phyloP scores from a whole-genome alignment of 805 yeast species.

The Barnettozyma sp. region DNA sequence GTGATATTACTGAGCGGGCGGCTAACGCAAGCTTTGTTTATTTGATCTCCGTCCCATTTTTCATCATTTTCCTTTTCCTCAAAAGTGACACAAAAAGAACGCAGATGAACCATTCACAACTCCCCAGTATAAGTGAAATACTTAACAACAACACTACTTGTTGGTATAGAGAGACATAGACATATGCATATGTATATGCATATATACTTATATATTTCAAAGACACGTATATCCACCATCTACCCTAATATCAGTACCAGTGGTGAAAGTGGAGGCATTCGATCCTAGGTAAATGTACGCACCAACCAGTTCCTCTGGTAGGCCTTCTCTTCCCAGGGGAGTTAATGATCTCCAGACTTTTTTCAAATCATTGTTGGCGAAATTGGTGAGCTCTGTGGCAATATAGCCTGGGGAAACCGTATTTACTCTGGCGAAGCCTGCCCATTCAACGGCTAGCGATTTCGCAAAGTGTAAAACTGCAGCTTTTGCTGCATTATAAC shows the following conservation, averaged over 20 bases:
- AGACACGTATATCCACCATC: slow-evolving; percentile 65
- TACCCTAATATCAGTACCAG: slow-evolving; percentile 69
- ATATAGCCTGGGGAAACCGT: slow-evolving; percentile 85
- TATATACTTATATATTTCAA: neutral
- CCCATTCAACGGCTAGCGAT: slow-evolving; percentile 84
- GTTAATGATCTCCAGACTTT: slow-evolving; percentile 42
- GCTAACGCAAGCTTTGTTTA: too few species aligned
- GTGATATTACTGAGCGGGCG: neutral
- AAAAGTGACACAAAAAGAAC: neutral
- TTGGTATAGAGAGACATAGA: too few species aligned
- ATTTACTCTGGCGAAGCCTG: slow-evolving; percentile 76
- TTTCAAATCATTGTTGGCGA: slow-evolving; percentile 38
- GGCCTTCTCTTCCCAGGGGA: slow-evolving; percentile 73
- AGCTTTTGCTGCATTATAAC: slow-evolving; percentile 85
- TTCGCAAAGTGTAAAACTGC: slow-evolving; percentile 69
- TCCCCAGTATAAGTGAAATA: too few species aligned
- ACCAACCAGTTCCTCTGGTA: slow-evolving; percentile 69
- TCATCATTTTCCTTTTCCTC: too few species aligned
- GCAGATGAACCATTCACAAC: too few species aligned
- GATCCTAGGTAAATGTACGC: slow-evolving; percentile 76
- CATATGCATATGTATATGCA: neutral
- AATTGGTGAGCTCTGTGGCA: slow-evolving; percentile 57
- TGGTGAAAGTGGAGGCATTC: slow-evolving; percentile 71
- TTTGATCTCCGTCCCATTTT: too few species aligned
- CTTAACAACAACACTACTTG: too few species aligned